phyloP scores from a whole-genome alignment of 1,284 basidiomycete species.

The Apiotrichum akiyoshidainum region DNA sequence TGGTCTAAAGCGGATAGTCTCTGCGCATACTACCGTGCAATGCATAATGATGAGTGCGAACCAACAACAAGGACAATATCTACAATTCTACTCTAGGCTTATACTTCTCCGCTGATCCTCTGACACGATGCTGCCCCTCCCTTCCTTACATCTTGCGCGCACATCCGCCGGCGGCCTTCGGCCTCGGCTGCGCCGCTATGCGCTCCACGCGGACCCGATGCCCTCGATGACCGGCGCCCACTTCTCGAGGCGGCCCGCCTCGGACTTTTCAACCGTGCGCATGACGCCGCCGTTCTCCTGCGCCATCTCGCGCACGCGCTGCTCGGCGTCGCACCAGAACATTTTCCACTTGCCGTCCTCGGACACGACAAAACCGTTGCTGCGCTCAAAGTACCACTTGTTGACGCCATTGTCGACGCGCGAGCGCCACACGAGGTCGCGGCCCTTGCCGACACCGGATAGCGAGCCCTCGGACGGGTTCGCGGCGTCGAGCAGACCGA shows the following conservation, averaged over 20 bases:
- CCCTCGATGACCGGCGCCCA: conserved; percentile 73
- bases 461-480: conserved; percentile 90
- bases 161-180: too few species aligned
- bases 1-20: too few species aligned
- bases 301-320: conserved; percentile 41
- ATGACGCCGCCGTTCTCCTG: conserved; percentile 48
- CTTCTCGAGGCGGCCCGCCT: conserved; percentile 66
- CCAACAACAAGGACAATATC: neutral
- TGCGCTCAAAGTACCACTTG: conserved; percentile 98
- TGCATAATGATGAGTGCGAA: neutral
- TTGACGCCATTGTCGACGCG: conserved; percentile 92
- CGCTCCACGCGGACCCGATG: conserved; percentile 76
- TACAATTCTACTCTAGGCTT: neutral
- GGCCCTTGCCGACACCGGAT: conserved; percentile 80
- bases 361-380: conserved; percentile 71
- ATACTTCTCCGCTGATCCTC: too few species aligned
- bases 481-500: conserved; percentile 86
- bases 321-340: conserved; percentile 98
- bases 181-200: neutral
- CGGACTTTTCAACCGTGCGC: conserved; percentile 77
- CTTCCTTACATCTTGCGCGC: too few species aligned
- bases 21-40: too few species aligned
- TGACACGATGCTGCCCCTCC: too few species aligned
- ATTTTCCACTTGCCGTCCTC: conserved; percentile 70
- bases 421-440: conserved; percentile 93